Conservation (phyloP, 352 stramenopile genomes). For the Phytophthora tubulina region DNA sequence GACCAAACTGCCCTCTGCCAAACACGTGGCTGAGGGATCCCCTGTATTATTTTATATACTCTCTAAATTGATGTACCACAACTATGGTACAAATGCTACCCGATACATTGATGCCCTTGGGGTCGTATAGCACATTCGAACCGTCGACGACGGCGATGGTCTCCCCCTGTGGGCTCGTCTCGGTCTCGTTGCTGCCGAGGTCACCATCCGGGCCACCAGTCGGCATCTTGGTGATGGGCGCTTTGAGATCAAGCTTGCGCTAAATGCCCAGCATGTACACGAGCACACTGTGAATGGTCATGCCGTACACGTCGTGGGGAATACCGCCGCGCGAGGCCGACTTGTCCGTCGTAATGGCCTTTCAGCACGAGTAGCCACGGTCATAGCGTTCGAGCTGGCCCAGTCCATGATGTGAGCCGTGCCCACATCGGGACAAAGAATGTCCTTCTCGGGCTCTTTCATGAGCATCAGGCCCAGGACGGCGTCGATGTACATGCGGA, state of each 20-base stretch:
- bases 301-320: conserved; percentile 98
- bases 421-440: conserved; percentile 98
- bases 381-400: conserved; percentile 94
- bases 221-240: conserved; percentile 96
- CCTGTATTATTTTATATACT: not conserved
- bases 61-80: too few relatives aligned
- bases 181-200: conserved; percentile 98
- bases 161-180: conserved; percentile 96
- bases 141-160: conserved; percentile 96
- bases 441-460: conserved; percentile 94
- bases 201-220: conserved; percentile 98
- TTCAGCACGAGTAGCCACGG: conserved; percentile 95
- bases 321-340: conserved; percentile 95
- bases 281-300: conserved; percentile 97
- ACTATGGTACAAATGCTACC: too few relatives aligned
- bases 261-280: conserved; percentile 97
- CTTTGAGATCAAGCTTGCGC: conserved; percentile 91
- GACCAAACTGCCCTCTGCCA: not conserved
- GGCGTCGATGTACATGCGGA: conserved; percentile 97
- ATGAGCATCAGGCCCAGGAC: conserved; percentile 97
- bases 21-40: too few relatives aligned
- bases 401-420: conserved; percentile 97
- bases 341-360: conserved; percentile 98
- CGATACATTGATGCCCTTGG: too few relatives aligned
- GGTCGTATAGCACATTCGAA: conserved; percentile 94